phyloP scores from a whole-genome alignment of 441 rosid species.

The Gossypium schwendimanii region DNA sequence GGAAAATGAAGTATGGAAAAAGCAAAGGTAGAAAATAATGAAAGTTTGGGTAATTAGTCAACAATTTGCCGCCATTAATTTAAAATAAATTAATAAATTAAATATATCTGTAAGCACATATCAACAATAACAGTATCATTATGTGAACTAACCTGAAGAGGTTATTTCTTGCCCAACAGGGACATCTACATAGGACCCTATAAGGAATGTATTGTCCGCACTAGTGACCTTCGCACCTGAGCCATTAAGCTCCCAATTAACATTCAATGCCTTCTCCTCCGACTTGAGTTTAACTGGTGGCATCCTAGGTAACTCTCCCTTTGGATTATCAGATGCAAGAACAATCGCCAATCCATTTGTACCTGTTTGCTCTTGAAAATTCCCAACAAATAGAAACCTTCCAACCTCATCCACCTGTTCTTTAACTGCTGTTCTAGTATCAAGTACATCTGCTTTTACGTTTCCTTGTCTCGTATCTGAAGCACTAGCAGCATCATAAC shows the following conservation, averaged over 20 bases:
- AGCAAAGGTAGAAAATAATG: not conserved
- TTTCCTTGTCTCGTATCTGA: conserved; percentile 63
- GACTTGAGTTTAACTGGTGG: conserved; percentile 72
- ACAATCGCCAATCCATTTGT: conserved; percentile 36
- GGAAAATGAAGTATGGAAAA: not conserved
- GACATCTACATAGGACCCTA: conserved; percentile 81
- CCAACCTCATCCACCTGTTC: conserved; percentile 85
- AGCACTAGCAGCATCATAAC: conserved; percentile 25
- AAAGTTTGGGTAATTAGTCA: not conserved
- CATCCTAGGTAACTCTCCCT: conserved; percentile 78
- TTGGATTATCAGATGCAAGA: conserved; percentile 43
- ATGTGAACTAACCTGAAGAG: conserved; percentile 62
- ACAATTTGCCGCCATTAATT: not conserved
- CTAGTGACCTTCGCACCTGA: conserved; percentile 39
- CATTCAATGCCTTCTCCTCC: conserved; percentile 58
- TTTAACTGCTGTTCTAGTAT: conserved; percentile 55
- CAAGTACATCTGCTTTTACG: conserved; percentile 40
- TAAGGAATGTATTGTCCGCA: conserved; percentile 51
- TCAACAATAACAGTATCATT: not conserved
- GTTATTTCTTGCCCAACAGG: conserved; percentile 85
- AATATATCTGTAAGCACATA: not conserved
- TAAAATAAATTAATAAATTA: not conserved
- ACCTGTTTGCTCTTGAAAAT: conserved; percentile 46
- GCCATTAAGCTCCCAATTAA: conserved; percentile 61
- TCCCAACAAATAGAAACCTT: conserved; percentile 55